Base-by-base conservation (phyloP, 441 rosid species). In the Syzygium malaccense region DNA sequence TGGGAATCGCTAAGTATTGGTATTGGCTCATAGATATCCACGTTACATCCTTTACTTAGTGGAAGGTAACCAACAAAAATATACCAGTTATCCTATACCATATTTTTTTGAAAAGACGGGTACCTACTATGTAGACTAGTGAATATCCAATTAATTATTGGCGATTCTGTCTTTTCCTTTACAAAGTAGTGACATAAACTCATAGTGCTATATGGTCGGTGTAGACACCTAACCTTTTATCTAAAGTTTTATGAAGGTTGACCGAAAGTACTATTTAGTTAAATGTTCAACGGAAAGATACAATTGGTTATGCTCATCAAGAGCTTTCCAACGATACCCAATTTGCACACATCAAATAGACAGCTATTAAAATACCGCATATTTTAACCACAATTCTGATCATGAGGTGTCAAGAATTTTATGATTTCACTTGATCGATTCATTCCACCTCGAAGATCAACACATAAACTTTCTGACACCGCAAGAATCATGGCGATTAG, bases 391-490 rank as follows among this genome's bases (percentile, higher is more conserved):
- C 0, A 14, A 58, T 58, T 26, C 13, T 15, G 7, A 58, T 26
- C 3, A 58, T 58, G 30, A 58, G 30, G 17, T 26, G 64, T 58
- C 0, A 4, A 58, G 15, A 26, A 58, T 58, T 58, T n/a, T 58
- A 58, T 3, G 4, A 58, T 58, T 58, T 58, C 2, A 26, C 7
- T 12, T 1, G 0, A 60, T 60, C 32, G 4, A 28, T 60, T 60
- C 28, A 60, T 26, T 60, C 17, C 5, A 12, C 30, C 30, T 60
- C n/a, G 3, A 60, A 60, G 66, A 60, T 60, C 13, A 60, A 60
- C 66, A 12, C 8, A 28, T 60, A 60, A 60, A 12, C 30, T 56
- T 1, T 55, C 1, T 0, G 2, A 1, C 12, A 8, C 0, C 60
- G 0, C 26, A 56, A 56, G 26, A 55, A 56, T 23, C 1, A 56